Percentiles rank a stretch among this genome's conserved stretches.
These are phyloP conservation scores for Fonsecaea monophora DNA, from an alignment of 2,329 filamentous ascomycete genomes.

Conservation along the genomic window DNA sequence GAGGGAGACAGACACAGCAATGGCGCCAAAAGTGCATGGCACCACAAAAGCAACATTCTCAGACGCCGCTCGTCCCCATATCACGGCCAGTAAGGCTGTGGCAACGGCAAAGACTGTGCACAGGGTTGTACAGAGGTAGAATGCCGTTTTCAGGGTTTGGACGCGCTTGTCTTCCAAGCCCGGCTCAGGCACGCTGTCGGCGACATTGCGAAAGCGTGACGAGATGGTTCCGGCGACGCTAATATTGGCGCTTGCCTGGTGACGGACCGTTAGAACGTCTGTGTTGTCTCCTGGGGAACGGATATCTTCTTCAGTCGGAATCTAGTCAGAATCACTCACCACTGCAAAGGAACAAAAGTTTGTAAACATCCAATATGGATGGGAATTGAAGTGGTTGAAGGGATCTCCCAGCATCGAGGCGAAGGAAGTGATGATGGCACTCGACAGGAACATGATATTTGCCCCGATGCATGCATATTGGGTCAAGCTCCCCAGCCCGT, in stretches of 20 bases:
- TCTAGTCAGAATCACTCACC: not conserved
- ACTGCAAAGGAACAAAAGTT: slow-evolving; percentile 3
- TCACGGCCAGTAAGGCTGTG: not conserved
- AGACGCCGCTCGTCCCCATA: not conserved
- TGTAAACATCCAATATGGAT: slow-evolving; percentile 13
- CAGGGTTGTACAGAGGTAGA: slow-evolving; percentile 1
- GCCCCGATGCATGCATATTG: slow-evolving; percentile 8
- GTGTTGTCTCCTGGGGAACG: not conserved
- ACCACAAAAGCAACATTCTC: slow-evolving; percentile 6
- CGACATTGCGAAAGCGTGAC: slow-evolving; percentile 11
- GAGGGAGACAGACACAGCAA: slow-evolving; percentile 7
- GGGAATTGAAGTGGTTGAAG: slow-evolving; percentile 5
- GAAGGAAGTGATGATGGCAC: slow-evolving; percentile 8
- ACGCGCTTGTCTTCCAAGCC: slow-evolving; percentile 5
- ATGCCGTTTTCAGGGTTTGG: not conserved
- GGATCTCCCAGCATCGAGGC: not conserved
- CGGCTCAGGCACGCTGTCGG: slow-evolving; percentile 8
- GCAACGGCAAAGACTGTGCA: not conserved
- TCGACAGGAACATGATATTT: slow-evolving; percentile 3
- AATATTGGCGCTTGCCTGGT: slow-evolving; percentile 5
- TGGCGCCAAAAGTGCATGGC: not conserved
- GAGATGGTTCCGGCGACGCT: not conserved
- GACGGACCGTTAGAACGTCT: not conserved
- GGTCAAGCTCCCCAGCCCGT: not conserved
- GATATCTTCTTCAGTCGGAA: not conserved